Conservation (phyloP, 1,139 yeast species). For the Komagataea norvegica region DNA sequence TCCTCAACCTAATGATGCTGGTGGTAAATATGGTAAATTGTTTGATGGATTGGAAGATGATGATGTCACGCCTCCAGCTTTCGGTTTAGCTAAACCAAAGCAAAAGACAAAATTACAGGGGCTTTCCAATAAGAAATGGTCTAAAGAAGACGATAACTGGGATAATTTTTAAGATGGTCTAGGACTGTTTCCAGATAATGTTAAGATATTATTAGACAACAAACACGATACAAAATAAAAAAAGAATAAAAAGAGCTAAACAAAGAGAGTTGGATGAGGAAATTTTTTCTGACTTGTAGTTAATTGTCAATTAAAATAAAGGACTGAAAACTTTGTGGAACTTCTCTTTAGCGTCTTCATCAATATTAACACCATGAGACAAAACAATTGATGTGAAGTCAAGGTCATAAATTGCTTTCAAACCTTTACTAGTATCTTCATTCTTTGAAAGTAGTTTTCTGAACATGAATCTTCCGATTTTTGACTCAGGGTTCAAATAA, state of each 20-base stretch:
- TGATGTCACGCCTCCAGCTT: slow-evolving; percentile 52
- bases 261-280: no score
- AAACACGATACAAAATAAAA: not conserved
- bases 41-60: slow-evolving; percentile 43
- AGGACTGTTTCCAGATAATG: not conserved
- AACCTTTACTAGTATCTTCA: slow-evolving; percentile 26
- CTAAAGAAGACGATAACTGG: slow-evolving; percentile 42
- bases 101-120: slow-evolving; percentile 56
- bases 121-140: slow-evolving; percentile 36
- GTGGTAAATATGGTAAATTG: slow-evolving; percentile 45
- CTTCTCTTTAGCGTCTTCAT: slow-evolving; percentile 36
- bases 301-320: slow-evolving; percentile 7
- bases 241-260: no score
- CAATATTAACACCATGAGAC: slow-evolving; percentile 57
- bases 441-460: slow-evolving; percentile 26
- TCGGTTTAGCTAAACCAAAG: slow-evolving; percentile 62
- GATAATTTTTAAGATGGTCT: slow-evolving; percentile 33
- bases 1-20: slow-evolving; percentile 32
- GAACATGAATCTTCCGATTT: slow-evolving; percentile 33
- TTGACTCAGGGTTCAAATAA: slow-evolving; percentile 37
- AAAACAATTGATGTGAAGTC: slow-evolving; percentile 47
- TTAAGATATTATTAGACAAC: not conserved
- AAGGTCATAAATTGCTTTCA: slow-evolving; percentile 39
- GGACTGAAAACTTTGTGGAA: slow-evolving; percentile 17
- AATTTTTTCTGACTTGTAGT: no score